phyloP scores from a whole-genome alignment of 345 rosid species.

The Citrus sp. region DNA sequence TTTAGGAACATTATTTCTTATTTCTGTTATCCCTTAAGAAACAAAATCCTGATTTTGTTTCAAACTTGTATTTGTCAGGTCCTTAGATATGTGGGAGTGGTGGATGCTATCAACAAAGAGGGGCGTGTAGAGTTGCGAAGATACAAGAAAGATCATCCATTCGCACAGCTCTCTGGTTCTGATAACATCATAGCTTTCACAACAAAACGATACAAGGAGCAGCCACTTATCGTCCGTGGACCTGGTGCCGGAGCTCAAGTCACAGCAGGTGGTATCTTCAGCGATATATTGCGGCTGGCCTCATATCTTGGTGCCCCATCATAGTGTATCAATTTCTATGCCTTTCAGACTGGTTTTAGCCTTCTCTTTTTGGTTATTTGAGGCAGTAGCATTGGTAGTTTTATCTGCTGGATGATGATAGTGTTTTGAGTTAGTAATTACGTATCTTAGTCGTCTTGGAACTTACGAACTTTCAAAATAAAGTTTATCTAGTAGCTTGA shows the following conservation, averaged over 20 bases:
- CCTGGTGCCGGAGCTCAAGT: constrained; percentile 99
- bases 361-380: not conserved
- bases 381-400: not conserved
- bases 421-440: not conserved
- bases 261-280: constrained; percentile 96
- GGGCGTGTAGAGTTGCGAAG: constrained; percentile 73
- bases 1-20: not conserved
- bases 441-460: not conserved
- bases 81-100: constrained; percentile 88
- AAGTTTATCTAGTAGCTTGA: not conserved
- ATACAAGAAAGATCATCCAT: constrained; percentile 82
- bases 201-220: constrained; percentile 80
- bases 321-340: constrained; percentile 14
- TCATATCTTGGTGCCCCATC: constrained; percentile 98
- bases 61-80: constrained; percentile 43
- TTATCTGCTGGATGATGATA: not conserved
- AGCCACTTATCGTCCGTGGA: constrained; percentile 92
- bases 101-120: constrained; percentile 56
- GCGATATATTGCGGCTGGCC: constrained; percentile 82
- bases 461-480: not conserved
- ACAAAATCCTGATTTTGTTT: not conserved
- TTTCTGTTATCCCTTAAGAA: not conserved
- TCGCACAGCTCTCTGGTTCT: constrained; percentile 85
- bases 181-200: constrained; percentile 98
- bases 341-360: not conserved